These are phyloP conservation scores for Kregervanrija fluxuum DNA, from an alignment of 805 yeast species.

Conservation along the genomic window DNA sequence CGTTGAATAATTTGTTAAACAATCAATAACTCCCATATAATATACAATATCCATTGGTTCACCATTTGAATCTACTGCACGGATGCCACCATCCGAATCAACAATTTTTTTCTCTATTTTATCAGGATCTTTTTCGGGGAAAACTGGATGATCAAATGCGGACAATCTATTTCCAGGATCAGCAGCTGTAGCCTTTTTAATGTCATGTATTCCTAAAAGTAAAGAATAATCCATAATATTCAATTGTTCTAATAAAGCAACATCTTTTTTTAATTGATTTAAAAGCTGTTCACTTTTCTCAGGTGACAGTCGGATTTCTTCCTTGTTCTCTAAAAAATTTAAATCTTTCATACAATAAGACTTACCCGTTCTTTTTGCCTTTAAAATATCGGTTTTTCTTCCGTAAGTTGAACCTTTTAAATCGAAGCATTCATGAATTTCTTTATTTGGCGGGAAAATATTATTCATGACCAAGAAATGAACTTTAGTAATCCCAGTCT, in stretches of 20 bases:
- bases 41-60: conserved; percentile 63
- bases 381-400: conserved; percentile 42
- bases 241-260: conserved; percentile 57
- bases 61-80: conserved; percentile 59
- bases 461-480: conserved; percentile 97
- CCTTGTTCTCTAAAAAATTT: conserved; percentile 72
- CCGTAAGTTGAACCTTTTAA: conserved; percentile 92
- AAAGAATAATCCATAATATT: conserved; percentile 96
- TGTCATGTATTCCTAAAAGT: conserved; percentile 80
- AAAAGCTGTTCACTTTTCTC: conserved; percentile 50
- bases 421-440: conserved; percentile 79
- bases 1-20: conserved; percentile 73
- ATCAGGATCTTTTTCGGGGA: conserved; percentile 7
- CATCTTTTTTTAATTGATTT: conserved; percentile 70
- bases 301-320: conserved; percentile 70
- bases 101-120: conserved; percentile 9
- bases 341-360: conserved; percentile 69
- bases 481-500: conserved; percentile 52
- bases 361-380: conserved; percentile 23
- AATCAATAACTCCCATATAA: conserved; percentile 90
- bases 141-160: conserved; percentile 19
- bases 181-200: conserved; percentile 39
- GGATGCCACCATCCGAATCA: conserved; percentile 66
- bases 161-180: conserved; percentile 19
- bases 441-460: conserved; percentile 87